Conservation (phyloP, 495 filamentous ascomycete species). For the Penicillium paxilli region DNA sequence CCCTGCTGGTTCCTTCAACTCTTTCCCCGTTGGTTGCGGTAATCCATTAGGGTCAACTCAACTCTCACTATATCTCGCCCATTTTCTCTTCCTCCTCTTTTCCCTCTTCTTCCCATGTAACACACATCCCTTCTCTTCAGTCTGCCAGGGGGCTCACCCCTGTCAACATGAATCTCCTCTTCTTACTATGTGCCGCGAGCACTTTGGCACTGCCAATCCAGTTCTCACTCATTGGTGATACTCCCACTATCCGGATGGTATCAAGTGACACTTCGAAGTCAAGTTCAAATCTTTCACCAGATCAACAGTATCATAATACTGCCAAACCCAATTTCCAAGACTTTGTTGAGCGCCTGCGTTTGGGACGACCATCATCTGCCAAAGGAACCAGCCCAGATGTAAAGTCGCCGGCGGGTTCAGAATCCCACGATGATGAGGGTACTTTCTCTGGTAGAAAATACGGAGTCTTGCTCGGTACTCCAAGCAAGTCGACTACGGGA, state of each 20-base stretch:
- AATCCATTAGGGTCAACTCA: no score
- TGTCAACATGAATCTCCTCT: constrained; percentile 7
- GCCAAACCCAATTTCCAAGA: not conserved
- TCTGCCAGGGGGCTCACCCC: constrained; percentile 1
- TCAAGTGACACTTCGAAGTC: not conserved
- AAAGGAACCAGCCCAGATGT: not conserved
- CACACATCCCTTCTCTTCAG: not conserved
- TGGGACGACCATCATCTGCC: not conserved
- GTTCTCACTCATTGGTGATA: constrained; percentile 4
- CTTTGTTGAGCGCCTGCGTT: constrained; percentile 3
- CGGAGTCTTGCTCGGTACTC: not conserved
- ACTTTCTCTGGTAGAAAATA: not conserved
- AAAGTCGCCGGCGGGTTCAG: not conserved
- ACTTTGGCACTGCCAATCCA: constrained; percentile 4
- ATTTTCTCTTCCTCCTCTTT: not conserved
- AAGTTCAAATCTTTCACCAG: not conserved
- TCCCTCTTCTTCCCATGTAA: constrained; percentile 5
- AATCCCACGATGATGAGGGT: not conserved
- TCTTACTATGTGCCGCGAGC: not conserved
- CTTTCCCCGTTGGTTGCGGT: no score
- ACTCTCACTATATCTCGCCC: not conserved
- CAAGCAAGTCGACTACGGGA: not conserved
- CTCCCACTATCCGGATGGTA: constrained; percentile 3
- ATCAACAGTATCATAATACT: not conserved
- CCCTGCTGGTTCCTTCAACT: not conserved